phyloP scores from a whole-genome alignment of 1,139 yeast genomes.

The Saccharomyces hybrid region DNA sequence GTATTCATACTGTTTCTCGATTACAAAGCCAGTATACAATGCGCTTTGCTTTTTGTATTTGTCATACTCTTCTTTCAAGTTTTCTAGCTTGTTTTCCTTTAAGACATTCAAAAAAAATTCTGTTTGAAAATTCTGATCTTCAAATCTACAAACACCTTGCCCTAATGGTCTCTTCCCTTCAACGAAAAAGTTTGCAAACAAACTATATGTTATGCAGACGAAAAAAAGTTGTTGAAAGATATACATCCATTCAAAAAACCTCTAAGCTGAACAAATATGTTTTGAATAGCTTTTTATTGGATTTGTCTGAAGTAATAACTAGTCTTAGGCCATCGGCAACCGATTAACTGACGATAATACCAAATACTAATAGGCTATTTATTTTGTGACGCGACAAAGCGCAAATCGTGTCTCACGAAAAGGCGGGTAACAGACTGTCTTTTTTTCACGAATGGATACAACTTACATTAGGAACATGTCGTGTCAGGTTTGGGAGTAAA shows the following conservation, averaged over 20 bases:
- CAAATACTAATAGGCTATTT: background rate
- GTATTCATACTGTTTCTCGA: slow-evolving; percentile 45
- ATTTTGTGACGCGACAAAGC: background rate
- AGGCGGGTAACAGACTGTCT: background rate
- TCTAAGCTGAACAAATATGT: too few species aligned
- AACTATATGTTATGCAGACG: background rate
- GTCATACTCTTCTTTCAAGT: background rate
- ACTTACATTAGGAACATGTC: background rate
- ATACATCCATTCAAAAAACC: background rate
- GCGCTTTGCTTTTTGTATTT: slow-evolving; percentile 1
- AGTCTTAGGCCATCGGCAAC: background rate
- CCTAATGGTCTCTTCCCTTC: background rate
- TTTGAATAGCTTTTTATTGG: too few species aligned
- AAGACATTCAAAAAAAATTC: background rate
- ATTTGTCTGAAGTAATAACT: background rate
- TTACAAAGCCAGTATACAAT: slow-evolving; percentile 50
- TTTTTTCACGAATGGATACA: background rate
- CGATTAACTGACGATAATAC: background rate
- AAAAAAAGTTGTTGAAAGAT: background rate
- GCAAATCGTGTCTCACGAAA: background rate
- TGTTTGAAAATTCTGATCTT: background rate
- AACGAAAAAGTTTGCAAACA: background rate
- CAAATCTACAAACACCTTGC: background rate
- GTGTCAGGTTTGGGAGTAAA: background rate
- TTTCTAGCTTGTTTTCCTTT: background rate